Percentiles rank a stretch among this genome's conserved stretches.
Conservation (phyloP, 805 yeast species). For the Sungouiozyma ichnusensis region DNA sequence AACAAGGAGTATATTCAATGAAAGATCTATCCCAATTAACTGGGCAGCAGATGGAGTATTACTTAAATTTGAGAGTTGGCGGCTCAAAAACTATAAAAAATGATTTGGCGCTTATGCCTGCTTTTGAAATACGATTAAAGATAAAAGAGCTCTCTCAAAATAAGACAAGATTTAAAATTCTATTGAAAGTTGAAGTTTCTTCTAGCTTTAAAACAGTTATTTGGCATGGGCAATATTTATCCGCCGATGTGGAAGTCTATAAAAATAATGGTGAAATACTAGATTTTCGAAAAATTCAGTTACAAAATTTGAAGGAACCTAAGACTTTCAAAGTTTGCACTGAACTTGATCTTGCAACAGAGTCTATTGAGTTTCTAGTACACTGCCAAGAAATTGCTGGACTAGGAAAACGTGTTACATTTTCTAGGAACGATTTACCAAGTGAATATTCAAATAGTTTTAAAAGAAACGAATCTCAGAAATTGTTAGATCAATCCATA, state of each 20-base stretch:
- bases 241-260: constrained; percentile 25
- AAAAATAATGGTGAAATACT: constrained; percentile 29
- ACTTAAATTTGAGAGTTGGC: constrained; percentile 33
- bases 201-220: constrained; percentile 10
- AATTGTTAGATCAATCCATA: constrained; percentile 7
- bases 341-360: constrained; percentile 10
- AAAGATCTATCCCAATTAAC: constrained; percentile 24
- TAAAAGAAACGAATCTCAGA: neutral
- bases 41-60: constrained; percentile 32
- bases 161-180: constrained; percentile 4
- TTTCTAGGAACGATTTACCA: constrained; percentile 7
- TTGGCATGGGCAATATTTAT: constrained; percentile 30
- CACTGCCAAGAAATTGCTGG: constrained; percentile 34
- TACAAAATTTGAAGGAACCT: constrained; percentile 16
- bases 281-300: constrained; percentile 35
- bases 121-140: constrained; percentile 19
- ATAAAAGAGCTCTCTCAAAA: constrained; percentile 6
- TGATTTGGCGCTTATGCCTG: constrained; percentile 31
- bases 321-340: constrained; percentile 24
- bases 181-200: constrained; percentile 18
- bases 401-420: constrained; percentile 7
- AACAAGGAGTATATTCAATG: constrained; percentile 28
- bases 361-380: constrained; percentile 23
- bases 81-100: constrained; percentile 30
- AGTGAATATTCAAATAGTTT: neutral